Evolutionary conservation across 2,329 filamentous ascomycete genomes (phyloP), one percentile per base, ranked within the genome.

Genomic region (Keithomyces neogunnii): DNA sequence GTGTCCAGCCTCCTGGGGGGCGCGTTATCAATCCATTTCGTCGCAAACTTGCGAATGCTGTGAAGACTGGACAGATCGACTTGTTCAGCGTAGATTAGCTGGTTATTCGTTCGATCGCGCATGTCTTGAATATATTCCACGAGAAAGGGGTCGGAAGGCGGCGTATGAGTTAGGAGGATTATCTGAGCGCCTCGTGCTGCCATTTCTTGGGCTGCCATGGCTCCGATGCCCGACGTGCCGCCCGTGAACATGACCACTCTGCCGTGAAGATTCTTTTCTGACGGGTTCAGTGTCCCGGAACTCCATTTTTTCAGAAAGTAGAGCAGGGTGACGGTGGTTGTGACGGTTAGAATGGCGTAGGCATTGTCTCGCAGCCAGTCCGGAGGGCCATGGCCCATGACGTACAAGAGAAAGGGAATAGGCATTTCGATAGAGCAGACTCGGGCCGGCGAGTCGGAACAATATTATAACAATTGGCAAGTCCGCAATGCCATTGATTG

Each of bases 21-120:
- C 28, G 88, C 81, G 67, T 96, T 97, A 68, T 99, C 92, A 58
- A 99, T 89, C 92, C 95, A 99, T 73, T 89, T 92, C 0, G 93
- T 99, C 10, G 93, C 93, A 66, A 99, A 99, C 56, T 85, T 78
- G 39, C 93, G 87, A 60, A 99, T 85, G 66, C 88, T 95, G 66
- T 96, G 83, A n/a, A 99, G 75, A 13, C 86, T 92, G 10, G 85
- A 73, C 31, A 99, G 80, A 64, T 99, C 90, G 60, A 96, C 89
- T 69, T 96, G 88, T 68, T 99, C 93, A 53, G 93, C 90, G 62
- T 95, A 97, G 59, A 99, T 89, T 63, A 99, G 77, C 53, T 91
- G 77, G 70, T 97, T 97, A 33, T 81, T 78, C 6, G 89, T 89
- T 50, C 78, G 75, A 31, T 78, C 74, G 51, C 95, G 86, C 42